Base-by-base conservation (phyloP, 2,329 filamentous ascomycete genomes). In the Exophiala mesophila region DNA sequence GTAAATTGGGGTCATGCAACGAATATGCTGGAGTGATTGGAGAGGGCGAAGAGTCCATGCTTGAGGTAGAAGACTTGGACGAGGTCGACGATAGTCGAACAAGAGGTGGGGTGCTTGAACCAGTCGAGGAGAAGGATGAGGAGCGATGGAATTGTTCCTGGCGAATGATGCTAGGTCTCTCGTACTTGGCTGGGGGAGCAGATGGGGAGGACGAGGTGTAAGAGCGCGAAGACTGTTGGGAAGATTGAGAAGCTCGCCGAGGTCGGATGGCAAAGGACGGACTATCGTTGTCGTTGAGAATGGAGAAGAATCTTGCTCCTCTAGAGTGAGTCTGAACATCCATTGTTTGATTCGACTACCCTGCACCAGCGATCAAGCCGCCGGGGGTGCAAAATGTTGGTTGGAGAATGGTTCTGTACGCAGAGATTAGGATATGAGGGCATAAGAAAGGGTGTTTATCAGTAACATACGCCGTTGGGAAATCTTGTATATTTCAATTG, bases 271-370 rank as follows among this genome's bases (percentile, higher is more conserved):
- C 63, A 55, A 70, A 70, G 18, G 67, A 67, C 32, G 67, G 67
- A 44, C 67, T 63, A 49, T 70, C 66, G 57, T 70, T 66, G 56
- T 70, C 68, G 57, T 70, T 70, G 45, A 70, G 50, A 50, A 70
- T 70, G 20, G 67, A 70, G 52, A 57, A 56, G 47, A 56, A 41
- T 45, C 52, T 52, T 49, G 48, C 41, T 55, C 45, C 55, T 50
- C 55, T 33, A 36, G 49, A 37, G 45, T 52, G 50, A 40, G 44
- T 54, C 45, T 49, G 52, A 46, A 51, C 54, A 51, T 57, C 55
- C 55, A 57, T 57, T 47, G 50, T 55, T 48, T 38, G 52, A 55
- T 50, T 41, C 47, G 42, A 40, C 38, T 41, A 46, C 35, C 31
- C 29, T 33, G 39, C 41, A 45, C 33, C 53, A 55, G 50, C 55